Evolutionary conservation across 345 rosid species (phyloP), one percentile per base, ranked within the genome.

Genomic region (Camelina neglecta): DNA sequence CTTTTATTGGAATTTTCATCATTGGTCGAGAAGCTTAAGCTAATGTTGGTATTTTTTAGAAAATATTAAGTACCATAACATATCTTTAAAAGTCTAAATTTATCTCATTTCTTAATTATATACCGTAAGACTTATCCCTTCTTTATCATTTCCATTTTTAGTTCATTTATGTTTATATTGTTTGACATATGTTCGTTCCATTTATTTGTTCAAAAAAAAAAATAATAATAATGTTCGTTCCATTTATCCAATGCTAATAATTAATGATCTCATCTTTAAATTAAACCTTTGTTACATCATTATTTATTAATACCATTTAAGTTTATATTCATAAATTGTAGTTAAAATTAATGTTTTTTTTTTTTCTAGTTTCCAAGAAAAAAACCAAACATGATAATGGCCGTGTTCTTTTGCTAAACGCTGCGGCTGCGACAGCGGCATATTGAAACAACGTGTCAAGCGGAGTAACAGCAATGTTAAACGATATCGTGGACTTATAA

Each of bases 101-200:
- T 68, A 75, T 67, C 79, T 67, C 4, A 41, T 41, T 67, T 18
- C 54, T 38, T 59, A 38, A 38, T 36, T 33, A 47, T n/a, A n/a
- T n/a, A n/a, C n/a, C n/a, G n/a, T 38, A 50, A 56, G 21, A 3
- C 8, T 74, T 15, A 74, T 74, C 53, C 33, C n/a, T 48, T 21
- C 41, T 66, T 29, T 38, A 58, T 20, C 50, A 1, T 58, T 24
- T 58, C 67, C 60, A 24, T 58, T 75, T 75, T 75, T 75, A 58
- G 67, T 49, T 59, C 38, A 10, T 66, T 66, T 21, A 65, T 74
- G 29, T 41, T 45, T 20, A 13, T 33, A 21, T 24, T 56, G 23
- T 36, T 26, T 59, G 31, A 74, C 51, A 62, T 38, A 35, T 7
- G 38, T 41, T 13, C 21, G 26, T 29, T 72, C 4, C 42, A 4